phyloP scores from a whole-genome alignment of 2,329 filamentous ascomycete genomes.

The Chaetomium sp. region DNA sequence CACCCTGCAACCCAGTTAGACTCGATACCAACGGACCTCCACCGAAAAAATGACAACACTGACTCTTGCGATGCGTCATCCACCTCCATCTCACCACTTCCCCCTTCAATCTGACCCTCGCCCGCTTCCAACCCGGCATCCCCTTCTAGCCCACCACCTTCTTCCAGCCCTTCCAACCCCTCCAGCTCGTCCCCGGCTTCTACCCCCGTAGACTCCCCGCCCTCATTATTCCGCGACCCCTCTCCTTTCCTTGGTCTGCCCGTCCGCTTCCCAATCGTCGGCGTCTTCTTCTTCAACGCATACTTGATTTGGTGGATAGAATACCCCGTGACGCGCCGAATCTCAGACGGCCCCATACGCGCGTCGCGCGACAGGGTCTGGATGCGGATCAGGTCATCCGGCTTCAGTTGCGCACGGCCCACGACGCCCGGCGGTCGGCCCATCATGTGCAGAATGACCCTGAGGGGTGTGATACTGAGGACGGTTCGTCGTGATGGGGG shows the following conservation, averaged over 20 bases:
- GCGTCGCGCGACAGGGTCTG: constrained; percentile 12
- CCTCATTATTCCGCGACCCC: neutral
- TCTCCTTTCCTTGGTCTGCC: constrained; percentile 6
- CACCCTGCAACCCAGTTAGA: no score
- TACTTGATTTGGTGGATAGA: constrained; percentile 16
- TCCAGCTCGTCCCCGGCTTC: neutral
- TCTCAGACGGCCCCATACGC: constrained; percentile 11
- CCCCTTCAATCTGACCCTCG: no score
- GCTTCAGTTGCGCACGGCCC: constrained; percentile 8
- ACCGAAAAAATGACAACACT: no score
- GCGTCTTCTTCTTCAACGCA: constrained; percentile 13
- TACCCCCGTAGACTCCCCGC: no score
- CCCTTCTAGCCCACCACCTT: no score
- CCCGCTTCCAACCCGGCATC: no score
- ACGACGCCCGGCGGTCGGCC: constrained; percentile 3
- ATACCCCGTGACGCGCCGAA: constrained; percentile 12
- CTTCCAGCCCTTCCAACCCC: neutral
- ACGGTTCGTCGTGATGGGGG: no score
- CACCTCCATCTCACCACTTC: no score
- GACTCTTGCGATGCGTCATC: no score
- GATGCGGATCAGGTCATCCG: constrained; percentile 10
- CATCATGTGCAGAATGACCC: neutral
- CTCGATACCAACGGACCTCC: no score
- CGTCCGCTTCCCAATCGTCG: constrained; percentile 9
- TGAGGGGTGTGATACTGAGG: neutral